A percentile compares a stretch with the other conserved stretches of the same genome.
phyloP scores from a whole-genome alignment of 768 basidiomycete genomes.

The Flagelloscypha sp. region DNA sequence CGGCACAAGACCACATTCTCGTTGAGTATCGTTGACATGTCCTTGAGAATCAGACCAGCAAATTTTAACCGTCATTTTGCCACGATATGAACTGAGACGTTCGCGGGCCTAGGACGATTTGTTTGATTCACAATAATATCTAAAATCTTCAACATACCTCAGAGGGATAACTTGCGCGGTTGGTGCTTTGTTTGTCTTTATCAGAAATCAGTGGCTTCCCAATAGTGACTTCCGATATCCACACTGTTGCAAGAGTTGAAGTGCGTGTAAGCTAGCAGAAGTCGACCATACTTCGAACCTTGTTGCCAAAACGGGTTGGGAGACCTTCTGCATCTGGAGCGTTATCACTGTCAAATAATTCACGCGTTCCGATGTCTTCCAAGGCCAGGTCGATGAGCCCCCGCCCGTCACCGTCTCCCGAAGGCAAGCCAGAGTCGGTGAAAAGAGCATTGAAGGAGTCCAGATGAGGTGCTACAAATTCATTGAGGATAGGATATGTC shows the following conservation, averaged over 20 bases:
- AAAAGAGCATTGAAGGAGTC: constrained; percentile 96
- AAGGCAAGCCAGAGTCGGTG: constrained; percentile 78
- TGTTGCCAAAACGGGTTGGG: constrained; percentile 64
- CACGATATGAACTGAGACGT: constrained; percentile 85
- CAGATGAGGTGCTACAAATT: constrained; percentile 89
- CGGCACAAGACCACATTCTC: constrained; percentile 88
- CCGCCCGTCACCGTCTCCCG: constrained; percentile 65
- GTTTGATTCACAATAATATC: background rate
- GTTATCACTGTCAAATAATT: constrained; percentile 81
- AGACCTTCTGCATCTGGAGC: constrained; percentile 44
- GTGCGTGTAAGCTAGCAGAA: constrained; percentile 2
- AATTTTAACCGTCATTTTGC: constrained; percentile 79
- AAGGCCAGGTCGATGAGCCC: constrained; percentile 75
- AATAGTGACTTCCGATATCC: constrained; percentile 82
- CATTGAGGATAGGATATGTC: constrained; percentile 75
- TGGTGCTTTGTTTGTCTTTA: constrained; percentile 63
- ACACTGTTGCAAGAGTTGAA: constrained; percentile 47
- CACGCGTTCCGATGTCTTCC: constrained; percentile 81
- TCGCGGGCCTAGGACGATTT: constrained; percentile 67
- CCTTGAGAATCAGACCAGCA: constrained; percentile 74
- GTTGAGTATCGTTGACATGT: constrained; percentile 59
- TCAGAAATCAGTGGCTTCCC: constrained; percentile 83
- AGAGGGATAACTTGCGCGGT: constrained; percentile 77
- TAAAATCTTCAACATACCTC: constrained; percentile 51
- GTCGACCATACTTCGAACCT: constrained; percentile 64